Percentiles rank a stretch among this genome's conserved stretches.
Conservation (phyloP, 257 asterid species). For the Solanum clarkiae region DNA sequence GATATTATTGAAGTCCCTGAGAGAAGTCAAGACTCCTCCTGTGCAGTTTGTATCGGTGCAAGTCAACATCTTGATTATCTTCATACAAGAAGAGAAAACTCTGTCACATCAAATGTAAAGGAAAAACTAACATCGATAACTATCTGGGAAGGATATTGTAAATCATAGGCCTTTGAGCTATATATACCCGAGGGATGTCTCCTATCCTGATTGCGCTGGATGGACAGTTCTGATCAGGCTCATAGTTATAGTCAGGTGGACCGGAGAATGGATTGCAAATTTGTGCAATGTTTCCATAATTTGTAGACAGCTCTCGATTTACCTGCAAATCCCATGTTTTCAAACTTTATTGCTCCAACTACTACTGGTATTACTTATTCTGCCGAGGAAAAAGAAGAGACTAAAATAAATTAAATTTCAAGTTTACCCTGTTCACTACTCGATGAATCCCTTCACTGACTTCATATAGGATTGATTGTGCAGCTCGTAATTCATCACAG, state of each 20-base stretch:
- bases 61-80: constrained; percentile 32
- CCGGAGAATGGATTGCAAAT: constrained; percentile 87
- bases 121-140: neutral
- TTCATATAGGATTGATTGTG: constrained; percentile 31
- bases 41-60: constrained; percentile 52
- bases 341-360: neutral
- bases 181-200: constrained; percentile 43
- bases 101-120: neutral
- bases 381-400: neutral
- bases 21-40: constrained; percentile 55
- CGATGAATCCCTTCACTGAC: constrained; percentile 45
- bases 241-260: constrained; percentile 50
- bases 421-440: constrained; percentile 43
- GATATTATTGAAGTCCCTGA: constrained; percentile 20
- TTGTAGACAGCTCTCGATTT: constrained; percentile 40
- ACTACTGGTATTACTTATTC: neutral
- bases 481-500: constrained; percentile 57
- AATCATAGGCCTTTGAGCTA: neutral
- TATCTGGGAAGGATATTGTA: neutral
- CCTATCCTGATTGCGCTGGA: constrained; percentile 40
- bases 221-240: constrained; percentile 39
- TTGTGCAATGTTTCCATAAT: constrained; percentile 45
- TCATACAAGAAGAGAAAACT: neutral
- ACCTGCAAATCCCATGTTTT: constrained; percentile 36
- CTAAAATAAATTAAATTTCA: neutral